Evolutionary conservation across 306 rosid species (phyloP).

Genomic region (Chamaecrista fasciculata): DNA sequence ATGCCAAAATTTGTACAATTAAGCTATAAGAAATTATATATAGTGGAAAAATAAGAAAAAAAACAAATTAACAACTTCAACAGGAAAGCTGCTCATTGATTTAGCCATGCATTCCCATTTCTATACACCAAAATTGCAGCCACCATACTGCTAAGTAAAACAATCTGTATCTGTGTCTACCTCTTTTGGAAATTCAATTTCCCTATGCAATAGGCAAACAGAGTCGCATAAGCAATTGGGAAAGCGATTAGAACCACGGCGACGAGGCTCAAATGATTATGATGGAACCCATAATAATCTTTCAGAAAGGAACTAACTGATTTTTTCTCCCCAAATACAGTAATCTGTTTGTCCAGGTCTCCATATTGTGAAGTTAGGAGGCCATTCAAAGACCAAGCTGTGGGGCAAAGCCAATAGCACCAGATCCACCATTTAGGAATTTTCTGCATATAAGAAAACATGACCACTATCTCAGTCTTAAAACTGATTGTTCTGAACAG

Average conservation of each 20-base stretch:
- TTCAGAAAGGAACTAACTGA: constrained; percentile 47
- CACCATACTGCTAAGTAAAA: constrained; percentile 11
- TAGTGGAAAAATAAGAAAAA: neutral
- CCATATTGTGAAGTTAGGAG: constrained; percentile 79
- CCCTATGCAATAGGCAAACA: constrained; percentile 69
- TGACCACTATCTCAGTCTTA: constrained; percentile 11
- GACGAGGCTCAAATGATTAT: constrained; percentile 53
- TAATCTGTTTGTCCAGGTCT: constrained; percentile 47
- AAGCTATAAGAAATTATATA: neutral
- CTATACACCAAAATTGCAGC: constrained; percentile 43
- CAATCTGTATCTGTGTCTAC: constrained; percentile 26
- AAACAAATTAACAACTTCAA: neutral
- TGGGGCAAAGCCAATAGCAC: constrained; percentile 82
- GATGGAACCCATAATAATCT: constrained; percentile 65
- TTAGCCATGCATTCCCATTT: constrained; percentile 31
- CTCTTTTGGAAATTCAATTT: constrained; percentile 66
- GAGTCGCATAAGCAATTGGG: constrained; percentile 55
- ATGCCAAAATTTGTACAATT: neutral
- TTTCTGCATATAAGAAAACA: constrained; percentile 51
- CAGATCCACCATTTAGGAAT: constrained; percentile 91
- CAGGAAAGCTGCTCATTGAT: constrained; percentile 18
- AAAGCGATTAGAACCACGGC: constrained; percentile 66
- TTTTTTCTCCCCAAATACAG: constrained; percentile 58
- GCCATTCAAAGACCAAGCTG: constrained; percentile 80
- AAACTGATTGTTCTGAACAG: neutral